Evolutionary conservation across 2,329 filamentous ascomycete genomes (phyloP), one percentile per base, ranked within the genome.

Genomic region (Drechslera avenae): DNA sequence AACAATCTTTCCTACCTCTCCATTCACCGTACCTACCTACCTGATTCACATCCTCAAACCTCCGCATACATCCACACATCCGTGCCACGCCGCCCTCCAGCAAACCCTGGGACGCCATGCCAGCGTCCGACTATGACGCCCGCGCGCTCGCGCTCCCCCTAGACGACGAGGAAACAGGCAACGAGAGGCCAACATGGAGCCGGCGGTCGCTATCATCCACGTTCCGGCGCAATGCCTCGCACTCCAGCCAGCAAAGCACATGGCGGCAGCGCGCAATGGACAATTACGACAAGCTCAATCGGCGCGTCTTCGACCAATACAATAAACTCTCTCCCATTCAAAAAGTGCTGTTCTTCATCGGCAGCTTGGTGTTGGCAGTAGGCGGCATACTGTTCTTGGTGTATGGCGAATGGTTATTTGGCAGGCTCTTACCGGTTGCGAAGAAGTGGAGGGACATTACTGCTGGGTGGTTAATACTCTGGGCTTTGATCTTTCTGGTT

Each of bases 381-480:
- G 66, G 90, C 10, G 76, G 80, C 21, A 76, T 96, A 45, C 76
- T 91, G 4, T 87, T 90, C 70, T 77, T 96, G 48, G 73, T 93
- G 55, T 94, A 90, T 79, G 90, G 87, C 57, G 87, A 93, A 72
- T 77, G 81, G 59, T 87, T 97, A 69, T 95, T 97, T 77, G 80
- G 83, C 28, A 85, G 82, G 73, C 79, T 97, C 46, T 83, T 81
- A 10, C 90, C 91, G 5, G 74, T 86, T 10, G 90, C 92, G 17
- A 81, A 86, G 71, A 82, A 83, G 58, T 97, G 91, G 91, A 85
- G 90, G 66, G 81, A 84, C 23, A 77, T 91, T 4, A 82, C 79
- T 1, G 86, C 82, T 44, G 93, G 91, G 35, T 89, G 86, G 79
- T 73, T 86, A 53, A 83, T 97, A 41, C 79, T 94, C 32, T 96